Base-by-base conservation (phyloP, 106 monocot species). In the Apostasia ramifera region DNA sequence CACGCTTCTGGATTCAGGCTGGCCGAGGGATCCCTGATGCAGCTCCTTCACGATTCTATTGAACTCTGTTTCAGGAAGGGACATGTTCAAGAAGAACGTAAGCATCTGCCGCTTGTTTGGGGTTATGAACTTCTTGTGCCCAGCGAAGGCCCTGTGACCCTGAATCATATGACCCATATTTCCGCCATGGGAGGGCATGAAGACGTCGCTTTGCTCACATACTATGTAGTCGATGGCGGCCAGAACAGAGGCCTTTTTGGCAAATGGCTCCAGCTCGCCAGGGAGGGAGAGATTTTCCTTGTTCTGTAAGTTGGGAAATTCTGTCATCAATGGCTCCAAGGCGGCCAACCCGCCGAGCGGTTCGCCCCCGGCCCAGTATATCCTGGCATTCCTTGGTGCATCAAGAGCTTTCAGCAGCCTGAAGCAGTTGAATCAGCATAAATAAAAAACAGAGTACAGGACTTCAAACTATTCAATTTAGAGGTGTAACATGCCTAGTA, bases 161-260 rank as follows among this genome's bases (percentile, higher is more conserved):
- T 83, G 87, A 70, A 84, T 77, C 69, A 88, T 71, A 73, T 82
- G 90, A 44, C 74, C 91, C 94, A 94, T 94, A 75, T 91, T 94
- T 46, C 94, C 94, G 2, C 94, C 94, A 51, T 94, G 94, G 6
- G 94, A 94, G 5, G 94, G 88, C 90, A 94, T 91, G 81, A 94
- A 94, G 26, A 88, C 88, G 59, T 94, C 73, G 52, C 91, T 91
- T 60, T 91, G 83, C 69, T 85, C 94, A 4, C 85, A 81, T 37
- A 94, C 91, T 5, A 94, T 82, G 91, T 85, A 91, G 57, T 94
- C 94, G 37, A 94, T 79, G 14, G 94, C 94, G 26, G 94, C 94
- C 13, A 94, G 91, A 47, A 81, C 47, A 37, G 94, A 94, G 6
- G 94, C 76, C 71, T 69, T 76, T 51, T 86, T 85, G 0, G 76